A percentile compares a stretch with the other conserved stretches of the same genome.
Conservation (phyloP, 1,139 yeast genomes). For the Magnusiomyces suaveolens region DNA sequence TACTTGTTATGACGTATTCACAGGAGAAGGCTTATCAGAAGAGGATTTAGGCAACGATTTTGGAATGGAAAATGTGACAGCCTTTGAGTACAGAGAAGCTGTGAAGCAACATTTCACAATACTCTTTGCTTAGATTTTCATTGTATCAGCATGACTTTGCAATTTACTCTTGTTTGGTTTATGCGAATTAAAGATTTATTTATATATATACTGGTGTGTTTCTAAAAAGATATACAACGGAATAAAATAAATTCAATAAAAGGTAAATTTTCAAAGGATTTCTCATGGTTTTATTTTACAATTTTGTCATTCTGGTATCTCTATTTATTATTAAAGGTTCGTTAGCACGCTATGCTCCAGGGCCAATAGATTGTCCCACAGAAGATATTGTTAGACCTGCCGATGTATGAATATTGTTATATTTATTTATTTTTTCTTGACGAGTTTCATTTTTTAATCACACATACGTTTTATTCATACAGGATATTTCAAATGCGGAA, state of each 20-base stretch:
- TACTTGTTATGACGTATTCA: neutral
- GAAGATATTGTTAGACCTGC: slow-evolving; percentile 22
- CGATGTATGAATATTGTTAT: slow-evolving; percentile 8
- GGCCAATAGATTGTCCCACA: slow-evolving; percentile 22
- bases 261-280: too few relatives aligned
- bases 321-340: neutral
- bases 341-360: slow-evolving; percentile 21
- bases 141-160: too few relatives aligned
- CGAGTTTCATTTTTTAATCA: too few relatives aligned
- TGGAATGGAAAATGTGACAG: neutral
- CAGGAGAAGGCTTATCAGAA: neutral
- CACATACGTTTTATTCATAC: neutral
- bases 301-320: too few relatives aligned
- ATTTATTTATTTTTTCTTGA: neutral
- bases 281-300: too few relatives aligned
- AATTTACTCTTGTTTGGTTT: too few relatives aligned
- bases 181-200: too few relatives aligned
- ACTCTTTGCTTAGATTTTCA: slow-evolving; percentile 7
- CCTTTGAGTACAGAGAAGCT: neutral
- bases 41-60: neutral
- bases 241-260: too few relatives aligned
- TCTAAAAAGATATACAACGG: too few relatives aligned
- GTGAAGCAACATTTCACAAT: slow-evolving; percentile 4
- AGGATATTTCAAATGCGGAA: slow-evolving; percentile 20
- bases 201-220: too few relatives aligned